Evolutionary conservation across 805 yeast genomes (phyloP).

Genomic region (Candida ascalaphidarum): DNA sequence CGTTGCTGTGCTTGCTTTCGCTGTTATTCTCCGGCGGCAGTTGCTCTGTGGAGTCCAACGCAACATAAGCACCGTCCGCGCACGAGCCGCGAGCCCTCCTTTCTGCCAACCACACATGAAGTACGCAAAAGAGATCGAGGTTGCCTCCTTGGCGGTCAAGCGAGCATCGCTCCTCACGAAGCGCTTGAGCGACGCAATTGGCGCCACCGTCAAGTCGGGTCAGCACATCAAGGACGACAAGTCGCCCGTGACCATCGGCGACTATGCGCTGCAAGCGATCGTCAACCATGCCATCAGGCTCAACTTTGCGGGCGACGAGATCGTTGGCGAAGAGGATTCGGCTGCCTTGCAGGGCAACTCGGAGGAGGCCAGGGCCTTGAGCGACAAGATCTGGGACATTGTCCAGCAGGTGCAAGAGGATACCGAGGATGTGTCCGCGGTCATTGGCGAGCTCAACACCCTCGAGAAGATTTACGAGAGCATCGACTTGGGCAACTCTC

Average conservation of each 20-base stretch:
- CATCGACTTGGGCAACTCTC: constrained; percentile 72
- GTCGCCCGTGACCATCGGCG: constrained; percentile 96
- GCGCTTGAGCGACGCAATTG: constrained; percentile 48
- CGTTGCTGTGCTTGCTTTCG: too few relatives aligned
- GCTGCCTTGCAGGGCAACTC: constrained; percentile 40
- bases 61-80: too few relatives aligned
- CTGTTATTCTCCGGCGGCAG: too few relatives aligned
- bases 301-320: constrained; percentile 76
- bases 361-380: constrained; percentile 38
- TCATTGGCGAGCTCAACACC: constrained; percentile 35
- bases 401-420: constrained; percentile 44
- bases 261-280: constrained; percentile 92
- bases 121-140: constrained; percentile 58
- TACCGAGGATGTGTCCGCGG: constrained; percentile 21
- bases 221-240: constrained; percentile 76
- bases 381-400: constrained; percentile 49
- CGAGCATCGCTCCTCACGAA: constrained; percentile 76
- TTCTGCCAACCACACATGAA: too few relatives aligned
- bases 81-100: too few relatives aligned
- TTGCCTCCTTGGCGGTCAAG: constrained; percentile 86
- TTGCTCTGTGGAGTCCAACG: too few relatives aligned
- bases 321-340: constrained; percentile 94
- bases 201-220: constrained; percentile 37
- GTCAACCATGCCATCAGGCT: constrained; percentile 73
- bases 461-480: constrained; percentile 47